Percentiles rank a stretch among this genome's conserved stretches.
Evolutionary conservation across 495 filamentous ascomycete genomes (phyloP).

Genomic region (Podospora comata): DNA sequence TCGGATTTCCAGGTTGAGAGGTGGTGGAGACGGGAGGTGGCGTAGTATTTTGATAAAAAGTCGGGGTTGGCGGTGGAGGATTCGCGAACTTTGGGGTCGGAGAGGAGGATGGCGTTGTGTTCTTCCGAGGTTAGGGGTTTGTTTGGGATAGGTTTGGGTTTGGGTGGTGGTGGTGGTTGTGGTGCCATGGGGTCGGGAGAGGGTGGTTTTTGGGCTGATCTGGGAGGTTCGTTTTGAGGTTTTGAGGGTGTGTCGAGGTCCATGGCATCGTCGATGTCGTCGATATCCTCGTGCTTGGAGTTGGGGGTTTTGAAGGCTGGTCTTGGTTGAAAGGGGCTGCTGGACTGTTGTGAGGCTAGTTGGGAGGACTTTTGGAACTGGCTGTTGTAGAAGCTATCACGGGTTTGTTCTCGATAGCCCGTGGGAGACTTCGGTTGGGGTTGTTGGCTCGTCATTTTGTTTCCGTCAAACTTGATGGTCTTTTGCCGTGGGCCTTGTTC

Average conservation of each 20-base stretch:
- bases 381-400: slow-evolving; percentile 72
- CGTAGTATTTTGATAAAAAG: slow-evolving; percentile 90
- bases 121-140: slow-evolving; percentile 75
- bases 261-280: slow-evolving; percentile 25
- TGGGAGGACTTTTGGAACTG: slow-evolving; percentile 53
- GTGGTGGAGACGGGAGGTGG: slow-evolving; percentile 90
- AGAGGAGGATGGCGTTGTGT: slow-evolving; percentile 77
- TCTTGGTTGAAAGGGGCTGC: slow-evolving; percentile 26
- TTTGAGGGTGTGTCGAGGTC: slow-evolving; percentile 16
- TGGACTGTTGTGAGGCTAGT: slow-evolving; percentile 6
- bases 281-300: slow-evolving; percentile 10
- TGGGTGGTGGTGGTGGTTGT: not conserved
- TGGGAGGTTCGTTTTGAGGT: not conserved
- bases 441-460: slow-evolving; percentile 62
- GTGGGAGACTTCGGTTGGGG: slow-evolving; percentile 39
- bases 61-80: slow-evolving; percentile 85
- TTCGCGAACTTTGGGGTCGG: slow-evolving; percentile 77
- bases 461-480: slow-evolving; percentile 65
- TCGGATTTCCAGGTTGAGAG: slow-evolving; percentile 94
- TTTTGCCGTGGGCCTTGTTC: slow-evolving; percentile 77
- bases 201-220: not conserved
- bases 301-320: slow-evolving; percentile 18
- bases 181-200: not conserved
- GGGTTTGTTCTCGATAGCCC: slow-evolving; percentile 72
- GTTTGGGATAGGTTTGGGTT: slow-evolving; percentile 5